These are phyloP conservation scores for Trypanosoma mega DNA, from an alignment of 208 protist species.

Conservation along the genomic window DNA sequence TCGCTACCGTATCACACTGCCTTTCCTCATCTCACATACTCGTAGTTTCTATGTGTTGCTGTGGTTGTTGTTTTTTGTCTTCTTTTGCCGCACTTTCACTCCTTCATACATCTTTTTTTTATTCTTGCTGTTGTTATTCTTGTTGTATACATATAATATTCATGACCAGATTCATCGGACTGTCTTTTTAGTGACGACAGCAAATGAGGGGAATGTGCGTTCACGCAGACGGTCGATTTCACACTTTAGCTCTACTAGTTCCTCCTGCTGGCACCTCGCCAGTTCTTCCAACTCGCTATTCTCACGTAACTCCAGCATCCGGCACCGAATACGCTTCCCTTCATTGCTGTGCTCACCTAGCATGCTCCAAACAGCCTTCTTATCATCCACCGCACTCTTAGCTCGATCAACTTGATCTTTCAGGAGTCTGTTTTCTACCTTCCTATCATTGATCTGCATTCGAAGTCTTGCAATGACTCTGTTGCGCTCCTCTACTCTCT, in stretches of 20 bases:
- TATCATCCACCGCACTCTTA: constrained; percentile 54
- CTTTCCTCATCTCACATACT: too few relatives aligned
- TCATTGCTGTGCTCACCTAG: constrained; percentile 66
- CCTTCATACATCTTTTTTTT: neutral
- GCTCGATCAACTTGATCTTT: constrained; percentile 37
- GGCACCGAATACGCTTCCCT: constrained; percentile 23
- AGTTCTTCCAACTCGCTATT: constrained; percentile 85
- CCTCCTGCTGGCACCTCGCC: constrained; percentile 84
- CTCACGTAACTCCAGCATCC: constrained; percentile 71
- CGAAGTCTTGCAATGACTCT: constrained; percentile 48
- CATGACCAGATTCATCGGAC: constrained; percentile 24
- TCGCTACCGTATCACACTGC: too few relatives aligned
- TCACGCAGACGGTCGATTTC: constrained; percentile 88
- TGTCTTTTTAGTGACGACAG: constrained; percentile 84
- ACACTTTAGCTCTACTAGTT: constrained; percentile 73
- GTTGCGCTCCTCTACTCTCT: constrained; percentile 75
- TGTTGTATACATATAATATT: constrained; percentile 3
- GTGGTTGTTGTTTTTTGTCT: too few relatives aligned
- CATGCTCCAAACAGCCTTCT: constrained; percentile 51
- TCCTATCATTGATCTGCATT: constrained; percentile 70
- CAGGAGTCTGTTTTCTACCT: constrained; percentile 68
- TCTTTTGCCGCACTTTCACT: too few relatives aligned
- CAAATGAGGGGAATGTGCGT: constrained; percentile 90
- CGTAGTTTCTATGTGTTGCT: too few relatives aligned
- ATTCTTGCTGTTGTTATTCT: neutral